Evolutionary conservation across 31 red algal species (phyloP), one percentile per base, ranked within the genome.

Genomic region (Odonthalia washingtoniensis): DNA sequence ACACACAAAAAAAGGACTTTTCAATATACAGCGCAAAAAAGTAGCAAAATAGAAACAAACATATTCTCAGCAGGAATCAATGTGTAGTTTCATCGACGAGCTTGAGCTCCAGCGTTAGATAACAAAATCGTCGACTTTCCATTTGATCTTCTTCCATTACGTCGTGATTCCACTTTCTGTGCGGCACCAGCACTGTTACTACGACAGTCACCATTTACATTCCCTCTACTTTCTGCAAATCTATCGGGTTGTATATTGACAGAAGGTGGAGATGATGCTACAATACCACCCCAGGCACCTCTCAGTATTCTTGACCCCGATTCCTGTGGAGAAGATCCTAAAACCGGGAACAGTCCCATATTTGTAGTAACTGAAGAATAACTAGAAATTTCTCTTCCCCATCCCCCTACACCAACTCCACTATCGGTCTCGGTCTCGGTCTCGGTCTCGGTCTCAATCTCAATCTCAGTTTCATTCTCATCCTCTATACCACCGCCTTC

Each of bases 331-430:
- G 65, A 31, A 4, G 46, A 27, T 27, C 77, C 40, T 1, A 90
- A 70, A 31, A 67, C 43, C 2, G 87, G 87, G 77, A 90, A 90
- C 46, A 90, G 36, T 3, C 87, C 87, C 87, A 90, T 90, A 31
- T 83, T 83, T 26, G 69, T 45, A 2, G 87, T 90, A 24, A 83
- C 87, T 31, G 87, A 75, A 5, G 57, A 72, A 63, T 90, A 90
- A 40, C 87, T 90, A 2, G 64, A 66, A 2, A 83, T 52, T 53
- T 82, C 78, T 39, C 41, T 52, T 30, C 69, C 87, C 80, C 80
- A 46, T 28, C 42, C 76, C 1, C 75, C 12, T 9, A 57, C 38
- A 40, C 46, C 27, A 32, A 32, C 16, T 53, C 73, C 4, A 26
- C 40, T 24, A 46, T 26, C 45, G 68, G 5, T 12, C 53, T 44